Evolutionary conservation across 106 monocot genomes (phyloP).

Genomic region (Amphibolis antarctica): DNA sequence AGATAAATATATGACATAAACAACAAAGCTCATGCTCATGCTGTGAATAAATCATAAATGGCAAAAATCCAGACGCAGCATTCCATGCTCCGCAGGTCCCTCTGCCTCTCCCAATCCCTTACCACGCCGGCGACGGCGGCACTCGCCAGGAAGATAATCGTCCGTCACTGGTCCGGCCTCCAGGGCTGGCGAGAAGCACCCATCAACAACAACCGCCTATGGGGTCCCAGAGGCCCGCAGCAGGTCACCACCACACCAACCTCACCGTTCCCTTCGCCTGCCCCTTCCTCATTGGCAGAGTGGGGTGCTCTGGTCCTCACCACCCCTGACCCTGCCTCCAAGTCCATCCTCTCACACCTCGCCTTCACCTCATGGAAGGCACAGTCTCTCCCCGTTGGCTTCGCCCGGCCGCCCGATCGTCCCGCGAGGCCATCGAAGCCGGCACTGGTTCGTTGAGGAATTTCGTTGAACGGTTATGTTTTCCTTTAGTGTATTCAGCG

Average conservation of each 20-base stretch:
- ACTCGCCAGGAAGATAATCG: neutral
- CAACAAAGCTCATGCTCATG: no score
- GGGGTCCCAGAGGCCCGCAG: conserved; percentile 47
- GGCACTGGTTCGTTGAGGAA: conserved; percentile 25
- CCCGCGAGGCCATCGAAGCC: conserved; percentile 67
- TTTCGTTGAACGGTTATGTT: conserved; percentile 25
- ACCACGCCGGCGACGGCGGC: neutral
- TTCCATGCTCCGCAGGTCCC: neutral
- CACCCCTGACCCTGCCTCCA: conserved; percentile 58
- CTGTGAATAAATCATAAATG: no score
- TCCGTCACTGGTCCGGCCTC: conserved; percentile 46
- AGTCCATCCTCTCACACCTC: conserved; percentile 52
- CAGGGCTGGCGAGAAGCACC: conserved; percentile 45
- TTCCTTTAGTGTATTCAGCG: neutral
- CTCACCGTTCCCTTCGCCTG: neutral
- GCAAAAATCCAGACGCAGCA: no score
- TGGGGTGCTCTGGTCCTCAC: conserved; percentile 55
- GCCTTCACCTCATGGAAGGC: conserved; percentile 46
- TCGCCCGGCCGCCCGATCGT: conserved; percentile 24
- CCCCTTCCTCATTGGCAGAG: conserved; percentile 54
- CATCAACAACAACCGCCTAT: conserved; percentile 32
- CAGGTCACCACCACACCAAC: neutral
- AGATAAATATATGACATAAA: no score
- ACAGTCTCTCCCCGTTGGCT: conserved; percentile 36
- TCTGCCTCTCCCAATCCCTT: neutral